A percentile compares a stretch with the other conserved stretches of the same genome.
Evolutionary conservation across 768 basidiomycete species (phyloP).

Genomic region (Calocera viscosa): DNA sequence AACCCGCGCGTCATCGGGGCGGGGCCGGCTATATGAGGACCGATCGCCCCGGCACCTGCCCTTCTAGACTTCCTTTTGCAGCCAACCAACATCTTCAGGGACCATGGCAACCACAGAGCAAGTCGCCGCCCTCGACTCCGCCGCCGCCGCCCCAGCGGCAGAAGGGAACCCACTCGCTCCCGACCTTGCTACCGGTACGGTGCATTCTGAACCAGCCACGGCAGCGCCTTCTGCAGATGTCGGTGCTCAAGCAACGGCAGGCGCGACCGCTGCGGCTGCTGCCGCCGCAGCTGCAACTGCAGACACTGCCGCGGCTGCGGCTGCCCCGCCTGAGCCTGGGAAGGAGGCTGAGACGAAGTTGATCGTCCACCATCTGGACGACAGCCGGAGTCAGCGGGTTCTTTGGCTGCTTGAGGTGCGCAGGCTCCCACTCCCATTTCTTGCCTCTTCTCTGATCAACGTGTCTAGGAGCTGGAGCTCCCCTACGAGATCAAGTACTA

Average conservation of each 20-base stretch:
- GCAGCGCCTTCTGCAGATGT: neutral
- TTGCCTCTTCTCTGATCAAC: neutral
- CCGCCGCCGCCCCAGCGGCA: too few species aligned
- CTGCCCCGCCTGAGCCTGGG: neutral
- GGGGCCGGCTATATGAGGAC: too few species aligned
- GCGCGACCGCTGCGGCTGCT: neutral
- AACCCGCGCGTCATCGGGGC: too few species aligned
- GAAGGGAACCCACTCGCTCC: too few species aligned
- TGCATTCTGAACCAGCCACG: too few species aligned
- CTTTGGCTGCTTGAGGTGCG: constrained; percentile 22
- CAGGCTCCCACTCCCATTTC: neutral
- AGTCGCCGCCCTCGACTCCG: too few species aligned
- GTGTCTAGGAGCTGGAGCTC: constrained; percentile 41
- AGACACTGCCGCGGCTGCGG: neutral
- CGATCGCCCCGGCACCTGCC: too few species aligned
- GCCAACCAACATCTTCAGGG: too few species aligned
- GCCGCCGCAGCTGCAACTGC: neutral
- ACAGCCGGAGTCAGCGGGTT: constrained; percentile 23
- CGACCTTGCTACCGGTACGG: too few species aligned
- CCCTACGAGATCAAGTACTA: constrained; percentile 37
- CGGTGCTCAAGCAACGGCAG: neutral
- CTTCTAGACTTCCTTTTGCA: too few species aligned
- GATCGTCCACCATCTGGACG: constrained; percentile 17
- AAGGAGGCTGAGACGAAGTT: neutral
- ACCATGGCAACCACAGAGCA: too few species aligned